Evolutionary conservation across 345 rosid species (phyloP).

Genomic region (Camelina laxa): DNA sequence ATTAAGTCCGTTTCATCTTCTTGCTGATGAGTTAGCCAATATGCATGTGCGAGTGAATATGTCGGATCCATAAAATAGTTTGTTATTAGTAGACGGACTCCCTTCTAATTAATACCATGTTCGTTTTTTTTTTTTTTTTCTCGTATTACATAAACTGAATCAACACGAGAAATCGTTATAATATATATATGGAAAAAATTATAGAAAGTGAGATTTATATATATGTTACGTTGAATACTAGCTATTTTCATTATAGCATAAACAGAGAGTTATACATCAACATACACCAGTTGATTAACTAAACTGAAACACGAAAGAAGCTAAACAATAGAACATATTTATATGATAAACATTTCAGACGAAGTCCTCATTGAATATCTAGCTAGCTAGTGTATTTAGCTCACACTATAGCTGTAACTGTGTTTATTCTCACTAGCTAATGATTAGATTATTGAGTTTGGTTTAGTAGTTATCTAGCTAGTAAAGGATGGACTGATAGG

Average conservation of each 20-base stretch:
- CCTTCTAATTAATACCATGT: too few relatives aligned
- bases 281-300: slow-evolving; percentile 35
- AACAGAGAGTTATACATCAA: slow-evolving; percentile 30
- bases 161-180: background rate
- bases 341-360: slow-evolving; percentile 23
- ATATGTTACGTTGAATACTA: background rate
- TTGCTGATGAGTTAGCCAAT: background rate
- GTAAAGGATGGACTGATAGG: slow-evolving; percentile 55
- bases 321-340: slow-evolving; percentile 23
- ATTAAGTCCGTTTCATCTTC: background rate
- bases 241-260: slow-evolving; percentile 34
- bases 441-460: slow-evolving; percentile 7
- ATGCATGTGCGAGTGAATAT: background rate
- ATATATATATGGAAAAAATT: background rate
- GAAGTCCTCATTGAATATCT: slow-evolving; percentile 26
- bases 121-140: too few relatives aligned
- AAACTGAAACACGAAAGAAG: slow-evolving; percentile 33
- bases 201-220: background rate
- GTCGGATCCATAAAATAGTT: too few relatives aligned
- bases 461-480: slow-evolving; percentile 1
- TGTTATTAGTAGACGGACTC: too few relatives aligned
- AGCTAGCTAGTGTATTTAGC: slow-evolving; percentile 35
- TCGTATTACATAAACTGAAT: too few relatives aligned
- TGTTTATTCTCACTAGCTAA: slow-evolving; percentile 32
- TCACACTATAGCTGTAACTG: slow-evolving; percentile 20